Percentiles rank a stretch among this genome's conserved stretches.
Conservation (phyloP, 1,284 basidiomycete genomes). For the Apiotrichum gracile region DNA sequence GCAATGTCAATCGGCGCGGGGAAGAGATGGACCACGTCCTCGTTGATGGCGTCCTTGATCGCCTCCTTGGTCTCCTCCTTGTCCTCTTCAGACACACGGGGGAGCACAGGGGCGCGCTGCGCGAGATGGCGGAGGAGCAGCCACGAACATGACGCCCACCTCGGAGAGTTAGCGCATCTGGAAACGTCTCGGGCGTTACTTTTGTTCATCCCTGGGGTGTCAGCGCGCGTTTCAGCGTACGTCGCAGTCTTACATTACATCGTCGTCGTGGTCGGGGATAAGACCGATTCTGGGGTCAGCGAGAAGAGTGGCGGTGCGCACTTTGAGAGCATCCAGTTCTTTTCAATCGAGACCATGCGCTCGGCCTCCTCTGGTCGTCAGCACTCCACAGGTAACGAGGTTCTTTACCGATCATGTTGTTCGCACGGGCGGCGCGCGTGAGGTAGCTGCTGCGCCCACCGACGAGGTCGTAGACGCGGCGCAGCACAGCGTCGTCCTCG, state of each 20-base stretch:
- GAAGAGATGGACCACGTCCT: not conserved
- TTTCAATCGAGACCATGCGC: slow-evolving; percentile 62
- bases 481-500: slow-evolving; percentile 48
- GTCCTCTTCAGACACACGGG: too few species aligned
- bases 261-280: slow-evolving; percentile 71
- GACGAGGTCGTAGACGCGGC: slow-evolving; percentile 56
- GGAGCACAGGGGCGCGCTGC: slow-evolving; percentile 6
- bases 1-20: not conserved
- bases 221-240: not conserved
- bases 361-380: slow-evolving; percentile 52
- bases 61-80: not conserved
- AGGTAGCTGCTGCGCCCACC: slow-evolving; percentile 75
- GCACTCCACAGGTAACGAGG: too few species aligned
- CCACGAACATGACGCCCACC: slow-evolving; percentile 60
- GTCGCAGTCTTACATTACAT: slow-evolving; percentile 65
- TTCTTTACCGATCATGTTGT: slow-evolving; percentile 56
- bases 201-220: slow-evolving; percentile 53
- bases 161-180: not conserved
- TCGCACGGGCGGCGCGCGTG: slow-evolving; percentile 57
- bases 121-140: slow-evolving; percentile 65
- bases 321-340: slow-evolving; percentile 64
- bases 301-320: slow-evolving; percentile 13
- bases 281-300: slow-evolving; percentile 52
- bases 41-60: too few species aligned
- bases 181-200: slow-evolving; percentile 53